These are phyloP conservation scores for Isatis lusitanica DNA, from an alignment of 441 rosid genomes.

Conservation along the genomic window DNA sequence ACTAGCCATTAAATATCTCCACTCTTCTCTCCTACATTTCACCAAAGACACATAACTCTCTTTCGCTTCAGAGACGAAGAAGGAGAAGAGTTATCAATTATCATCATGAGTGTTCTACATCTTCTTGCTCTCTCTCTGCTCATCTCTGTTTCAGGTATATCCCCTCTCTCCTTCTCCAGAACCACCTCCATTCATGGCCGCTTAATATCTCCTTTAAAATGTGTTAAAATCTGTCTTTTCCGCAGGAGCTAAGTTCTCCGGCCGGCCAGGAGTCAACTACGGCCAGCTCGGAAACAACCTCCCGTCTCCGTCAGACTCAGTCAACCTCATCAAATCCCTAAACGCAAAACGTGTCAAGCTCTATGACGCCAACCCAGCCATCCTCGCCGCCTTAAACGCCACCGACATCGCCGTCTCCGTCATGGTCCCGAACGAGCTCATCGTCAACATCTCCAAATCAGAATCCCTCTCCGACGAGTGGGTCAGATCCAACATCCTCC, in stretches of 20 bases:
- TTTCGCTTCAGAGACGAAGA: slow-evolving; percentile 2
- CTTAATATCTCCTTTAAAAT: neutral
- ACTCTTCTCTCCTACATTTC: slow-evolving; percentile 11
- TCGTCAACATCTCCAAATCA: slow-evolving; percentile 55
- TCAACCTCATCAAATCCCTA: slow-evolving; percentile 59
- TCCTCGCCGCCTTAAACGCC: slow-evolving; percentile 60
- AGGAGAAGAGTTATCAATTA: neutral
- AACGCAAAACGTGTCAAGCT: slow-evolving; percentile 72
- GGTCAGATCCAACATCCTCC: slow-evolving; percentile 60
- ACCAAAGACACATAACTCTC: slow-evolving; percentile 2
- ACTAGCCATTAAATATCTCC: slow-evolving; percentile 29
- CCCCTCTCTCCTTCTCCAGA: neutral
- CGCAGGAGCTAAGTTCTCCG: slow-evolving; percentile 67
- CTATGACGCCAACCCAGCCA: slow-evolving; percentile 74
- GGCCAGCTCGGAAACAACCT: slow-evolving; percentile 83
- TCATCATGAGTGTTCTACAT: slow-evolving; percentile 33
- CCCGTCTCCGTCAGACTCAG: slow-evolving; percentile 59
- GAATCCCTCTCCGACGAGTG: slow-evolving; percentile 65
- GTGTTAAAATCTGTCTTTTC: neutral
- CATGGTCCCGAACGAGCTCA: slow-evolving; percentile 76
- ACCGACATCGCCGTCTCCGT: slow-evolving; percentile 65
- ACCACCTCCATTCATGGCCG: neutral
- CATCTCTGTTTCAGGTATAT: slow-evolving; percentile 44
- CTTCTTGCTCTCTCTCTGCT: slow-evolving; percentile 43
- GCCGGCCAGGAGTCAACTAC: slow-evolving; percentile 69